Conservation (phyloP, 2,329 filamentous ascomycete genomes). For the Fusarium acutatum region DNA sequence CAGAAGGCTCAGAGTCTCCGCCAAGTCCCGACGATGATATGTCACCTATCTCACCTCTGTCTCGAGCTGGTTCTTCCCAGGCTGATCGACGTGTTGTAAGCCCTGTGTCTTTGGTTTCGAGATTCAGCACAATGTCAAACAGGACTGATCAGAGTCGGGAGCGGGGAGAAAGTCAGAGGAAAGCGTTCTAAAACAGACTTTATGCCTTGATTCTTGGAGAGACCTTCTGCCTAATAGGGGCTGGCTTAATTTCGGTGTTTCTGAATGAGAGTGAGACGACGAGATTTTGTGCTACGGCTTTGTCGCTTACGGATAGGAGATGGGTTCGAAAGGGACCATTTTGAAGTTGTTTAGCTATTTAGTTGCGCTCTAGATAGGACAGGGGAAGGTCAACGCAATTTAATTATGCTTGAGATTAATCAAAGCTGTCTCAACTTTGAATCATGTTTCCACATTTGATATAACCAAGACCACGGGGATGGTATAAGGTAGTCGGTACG, state of each 20-base stretch:
- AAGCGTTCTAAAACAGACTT: not conserved
- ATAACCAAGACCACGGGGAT: too few species aligned
- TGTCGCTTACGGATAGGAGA: not conserved
- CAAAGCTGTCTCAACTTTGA: not conserved
- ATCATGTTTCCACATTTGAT: not conserved
- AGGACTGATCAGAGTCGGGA: not conserved
- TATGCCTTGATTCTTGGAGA: not conserved
- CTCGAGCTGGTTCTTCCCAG: not conserved
- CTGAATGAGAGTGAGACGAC: constrained; percentile 3
- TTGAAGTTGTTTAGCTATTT: not conserved
- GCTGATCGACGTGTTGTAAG: not conserved
- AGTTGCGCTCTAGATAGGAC: not conserved
- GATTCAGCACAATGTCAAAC: constrained; percentile 15
- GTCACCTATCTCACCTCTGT: constrained; percentile 10
- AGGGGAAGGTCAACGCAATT: not conserved
- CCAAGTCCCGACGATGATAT: not conserved
- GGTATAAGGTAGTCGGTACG: not conserved
- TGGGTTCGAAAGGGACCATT: not conserved
- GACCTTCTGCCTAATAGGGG: not conserved
- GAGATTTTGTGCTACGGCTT: constrained; percentile 12
- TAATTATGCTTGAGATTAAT: not conserved
- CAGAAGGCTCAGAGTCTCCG: not conserved
- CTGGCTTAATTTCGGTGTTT: constrained; percentile 17
- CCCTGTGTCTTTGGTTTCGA: constrained; percentile 11
- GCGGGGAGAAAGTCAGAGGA: not conserved